phyloP scores from a whole-genome alignment of 2,329 filamentous ascomycete genomes.

The Sphaerulina populicola region DNA sequence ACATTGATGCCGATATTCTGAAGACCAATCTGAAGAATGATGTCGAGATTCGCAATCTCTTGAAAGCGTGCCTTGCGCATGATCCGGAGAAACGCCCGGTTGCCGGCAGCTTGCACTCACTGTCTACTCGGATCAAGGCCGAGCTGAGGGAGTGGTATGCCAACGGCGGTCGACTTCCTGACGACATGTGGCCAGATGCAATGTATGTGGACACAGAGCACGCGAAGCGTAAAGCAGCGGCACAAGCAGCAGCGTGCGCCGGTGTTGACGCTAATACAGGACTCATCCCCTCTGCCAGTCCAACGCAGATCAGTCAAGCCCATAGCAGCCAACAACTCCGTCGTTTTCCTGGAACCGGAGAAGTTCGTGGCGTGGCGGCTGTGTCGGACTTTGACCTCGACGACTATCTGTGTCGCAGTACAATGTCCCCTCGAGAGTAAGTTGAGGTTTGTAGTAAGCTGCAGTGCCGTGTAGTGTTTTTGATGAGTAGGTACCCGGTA shows the following conservation, averaged over 20 bases:
- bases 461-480: too few relatives aligned
- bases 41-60: not conserved
- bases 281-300: too few relatives aligned
- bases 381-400: not conserved
- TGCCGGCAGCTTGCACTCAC: not conserved
- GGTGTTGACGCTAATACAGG: too few relatives aligned
- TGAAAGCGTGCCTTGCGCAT: conserved; percentile 6
- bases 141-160: conserved; percentile 5
- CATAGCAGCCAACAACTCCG: not conserved
- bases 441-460: too few relatives aligned
- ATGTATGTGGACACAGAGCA: not conserved
- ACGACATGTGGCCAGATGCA: conserved; percentile 7
- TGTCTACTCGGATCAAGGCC: conserved; percentile 3
- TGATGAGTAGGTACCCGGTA: too few relatives aligned
- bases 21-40: not conserved
- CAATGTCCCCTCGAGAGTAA: too few relatives aligned
- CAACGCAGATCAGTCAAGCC: not conserved
- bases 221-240: not conserved
- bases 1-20: conserved; percentile 2
- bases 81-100: conserved; percentile 1
- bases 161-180: conserved; percentile 1
- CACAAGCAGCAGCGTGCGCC: too few relatives aligned
- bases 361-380: not conserved
- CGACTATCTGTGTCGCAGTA: not conserved
- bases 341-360: not conserved